Evolutionary conservation across 192 early-diverging fungal species (phyloP).

Genomic region (Jimgerdemannia flammicorona): DNA sequence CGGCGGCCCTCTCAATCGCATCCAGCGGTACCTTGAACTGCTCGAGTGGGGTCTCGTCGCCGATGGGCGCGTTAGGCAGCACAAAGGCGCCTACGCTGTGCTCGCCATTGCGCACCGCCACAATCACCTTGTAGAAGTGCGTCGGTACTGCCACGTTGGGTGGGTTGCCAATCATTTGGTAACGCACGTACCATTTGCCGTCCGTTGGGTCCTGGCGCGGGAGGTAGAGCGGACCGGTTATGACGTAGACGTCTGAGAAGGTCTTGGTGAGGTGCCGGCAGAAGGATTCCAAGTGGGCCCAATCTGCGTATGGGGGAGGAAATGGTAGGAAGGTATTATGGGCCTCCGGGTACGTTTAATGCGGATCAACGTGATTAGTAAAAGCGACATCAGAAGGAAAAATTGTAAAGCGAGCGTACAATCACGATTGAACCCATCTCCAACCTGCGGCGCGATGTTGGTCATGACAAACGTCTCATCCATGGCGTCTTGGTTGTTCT

Average conservation of each 20-base stretch:
- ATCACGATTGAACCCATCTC: conserved; percentile 86
- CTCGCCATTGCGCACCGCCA: conserved; percentile 52
- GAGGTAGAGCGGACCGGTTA: conserved; percentile 85
- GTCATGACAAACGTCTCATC: conserved; percentile 84
- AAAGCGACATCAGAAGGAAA: too few relatives aligned
- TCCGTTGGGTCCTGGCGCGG: conserved; percentile 63
- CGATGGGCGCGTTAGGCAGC: conserved; percentile 76
- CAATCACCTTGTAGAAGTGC: conserved; percentile 90
- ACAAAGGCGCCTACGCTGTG: conserved; percentile 72
- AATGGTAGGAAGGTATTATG: neutral
- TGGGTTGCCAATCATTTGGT: conserved; percentile 85
- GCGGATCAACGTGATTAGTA: neutral
- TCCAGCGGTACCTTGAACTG: conserved; percentile 73
- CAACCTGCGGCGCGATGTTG: conserved; percentile 81
- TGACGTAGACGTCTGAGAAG: conserved; percentile 83
- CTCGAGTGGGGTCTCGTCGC: conserved; percentile 57
- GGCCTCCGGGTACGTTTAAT: neutral
- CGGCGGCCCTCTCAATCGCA: conserved; percentile 63
- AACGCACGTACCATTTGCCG: conserved; percentile 74
- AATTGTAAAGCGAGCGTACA: conserved; percentile 35
- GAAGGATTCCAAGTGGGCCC: conserved; percentile 86
- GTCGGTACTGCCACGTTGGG: conserved; percentile 90
- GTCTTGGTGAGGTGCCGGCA: conserved; percentile 61
- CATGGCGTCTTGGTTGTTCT: conserved; percentile 66
- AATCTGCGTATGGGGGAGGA: conserved; percentile 44